phyloP scores from a whole-genome alignment of 2,329 filamentous ascomycete genomes.

The Zalaria sp. region DNA sequence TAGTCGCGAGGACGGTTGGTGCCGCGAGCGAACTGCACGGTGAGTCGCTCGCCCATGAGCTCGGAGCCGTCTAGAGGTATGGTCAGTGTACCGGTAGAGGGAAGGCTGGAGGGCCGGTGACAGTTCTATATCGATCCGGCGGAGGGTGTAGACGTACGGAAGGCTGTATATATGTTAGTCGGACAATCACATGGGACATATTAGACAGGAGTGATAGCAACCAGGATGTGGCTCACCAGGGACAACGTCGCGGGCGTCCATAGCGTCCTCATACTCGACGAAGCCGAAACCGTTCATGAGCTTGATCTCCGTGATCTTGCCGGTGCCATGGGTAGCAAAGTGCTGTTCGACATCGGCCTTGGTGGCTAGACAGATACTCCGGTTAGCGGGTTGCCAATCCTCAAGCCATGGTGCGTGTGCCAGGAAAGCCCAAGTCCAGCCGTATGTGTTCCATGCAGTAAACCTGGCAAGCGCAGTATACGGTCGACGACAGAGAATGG shows the following conservation, averaged over 20 bases:
- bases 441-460: not conserved
- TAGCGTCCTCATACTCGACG: conserved; percentile 96
- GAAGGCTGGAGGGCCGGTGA: conserved; percentile 4
- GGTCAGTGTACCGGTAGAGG: conserved; percentile 8
- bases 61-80: conserved; percentile 70
- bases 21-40: conserved; percentile 94
- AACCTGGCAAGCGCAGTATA: too few species aligned
- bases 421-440: conserved; percentile 2
- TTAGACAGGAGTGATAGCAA: not conserved
- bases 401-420: conserved; percentile 3
- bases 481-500: too few species aligned
- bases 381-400: conserved; percentile 29
- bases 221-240: conserved; percentile 54
- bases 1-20: conserved; percentile 48
- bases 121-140: not conserved
- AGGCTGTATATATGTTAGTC: conserved; percentile 30
- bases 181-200: not conserved
- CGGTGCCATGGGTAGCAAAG: conserved; percentile 89
- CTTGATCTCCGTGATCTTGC: conserved; percentile 98
- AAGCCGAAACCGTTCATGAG: conserved; percentile 99
- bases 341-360: conserved; percentile 94
- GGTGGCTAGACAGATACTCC: conserved; percentile 53
- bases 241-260: conserved; percentile 97
- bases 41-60: conserved; percentile 94
- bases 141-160: conserved; percentile 37